These are phyloP conservation scores for Escovopsis sp. DNA, from an alignment of 2,329 filamentous ascomycete genomes.

Conservation along the genomic window DNA sequence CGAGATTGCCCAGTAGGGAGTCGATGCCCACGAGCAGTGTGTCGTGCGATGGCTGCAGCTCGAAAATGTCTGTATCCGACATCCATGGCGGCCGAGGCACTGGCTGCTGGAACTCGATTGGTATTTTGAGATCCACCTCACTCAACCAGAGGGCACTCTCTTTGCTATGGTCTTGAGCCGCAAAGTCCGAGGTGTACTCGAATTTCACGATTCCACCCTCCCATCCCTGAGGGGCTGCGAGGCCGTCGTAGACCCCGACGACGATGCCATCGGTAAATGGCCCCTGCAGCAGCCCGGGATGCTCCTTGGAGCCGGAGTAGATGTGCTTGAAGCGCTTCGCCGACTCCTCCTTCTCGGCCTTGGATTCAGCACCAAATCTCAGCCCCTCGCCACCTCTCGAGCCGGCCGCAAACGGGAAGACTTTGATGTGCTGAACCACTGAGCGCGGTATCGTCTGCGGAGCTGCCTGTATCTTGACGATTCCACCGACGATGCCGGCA, in stretches of 20 bases:
- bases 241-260: conserved; percentile 42
- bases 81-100: conserved; percentile 50
- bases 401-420: conserved; percentile 61
- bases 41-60: conserved; percentile 40
- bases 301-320: conserved; percentile 43
- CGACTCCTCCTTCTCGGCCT: conserved; percentile 66
- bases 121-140: conserved; percentile 58
- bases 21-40: conserved; percentile 75
- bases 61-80: conserved; percentile 27
- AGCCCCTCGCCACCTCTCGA: conserved; percentile 49
- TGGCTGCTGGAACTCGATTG: conserved; percentile 62
- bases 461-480: conserved; percentile 77
- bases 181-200: conserved; percentile 30
- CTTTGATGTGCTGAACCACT: conserved; percentile 50
- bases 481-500: conserved; percentile 63
- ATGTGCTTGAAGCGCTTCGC: conserved; percentile 56
- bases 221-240: conserved; percentile 48
- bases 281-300: conserved; percentile 57
- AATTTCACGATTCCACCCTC: conserved; percentile 75
- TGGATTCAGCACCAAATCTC: conserved; percentile 78
- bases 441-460: conserved; percentile 54
- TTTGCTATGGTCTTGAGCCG: conserved; percentile 27
- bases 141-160: conserved; percentile 53
- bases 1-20: conserved; percentile 53
- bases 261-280: conserved; percentile 83